A percentile compares a stretch with the other conserved stretches of the same genome.
Evolutionary conservation across 306 rosid genomes (phyloP).

Genomic region (Pyrus bretschneideri): DNA sequence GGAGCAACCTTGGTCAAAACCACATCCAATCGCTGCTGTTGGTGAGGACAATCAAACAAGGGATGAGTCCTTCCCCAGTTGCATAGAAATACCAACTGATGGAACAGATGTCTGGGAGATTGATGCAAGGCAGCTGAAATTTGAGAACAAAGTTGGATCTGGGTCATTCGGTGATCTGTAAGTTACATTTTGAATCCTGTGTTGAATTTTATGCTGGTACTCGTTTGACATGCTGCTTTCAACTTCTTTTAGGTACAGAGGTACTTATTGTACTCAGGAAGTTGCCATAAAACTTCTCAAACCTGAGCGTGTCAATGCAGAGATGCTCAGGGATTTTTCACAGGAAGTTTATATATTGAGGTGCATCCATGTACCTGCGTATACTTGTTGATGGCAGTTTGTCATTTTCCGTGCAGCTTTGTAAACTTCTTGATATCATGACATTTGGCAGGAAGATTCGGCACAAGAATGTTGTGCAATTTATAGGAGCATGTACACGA

Average conservation of each 20-base stretch:
- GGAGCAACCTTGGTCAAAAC: slow-evolving; percentile 58
- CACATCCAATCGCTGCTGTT: slow-evolving; percentile 36
- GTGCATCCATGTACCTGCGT: slow-evolving; percentile 38
- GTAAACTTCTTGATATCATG: slow-evolving; percentile 7
- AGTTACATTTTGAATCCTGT: slow-evolving; percentile 36
- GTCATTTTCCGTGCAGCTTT: not conserved
- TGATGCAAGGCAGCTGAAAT: slow-evolving; percentile 67
- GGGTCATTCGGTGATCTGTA: slow-evolving; percentile 95
- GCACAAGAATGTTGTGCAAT: slow-evolving; percentile 98
- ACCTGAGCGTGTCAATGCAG: slow-evolving; percentile 74
- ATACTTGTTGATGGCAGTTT: slow-evolving; percentile 15
- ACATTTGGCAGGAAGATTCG: slow-evolving; percentile 75
- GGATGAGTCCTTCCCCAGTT: slow-evolving; percentile 39
- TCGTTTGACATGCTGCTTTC: slow-evolving; percentile 29
- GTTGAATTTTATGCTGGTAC: slow-evolving; percentile 15
- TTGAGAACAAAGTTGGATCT: slow-evolving; percentile 89
- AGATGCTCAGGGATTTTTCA: slow-evolving; percentile 86
- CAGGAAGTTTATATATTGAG: slow-evolving; percentile 99
- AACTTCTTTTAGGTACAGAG: slow-evolving; percentile 64
- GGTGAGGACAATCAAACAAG: slow-evolving; percentile 43
- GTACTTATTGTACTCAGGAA: slow-evolving; percentile 89
- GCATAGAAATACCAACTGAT: slow-evolving; percentile 84
- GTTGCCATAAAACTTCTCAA: slow-evolving; percentile 92
- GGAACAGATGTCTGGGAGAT: slow-evolving; percentile 98
- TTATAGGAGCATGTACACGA: slow-evolving; percentile 90